A percentile compares a stretch with the other conserved stretches of the same genome.
Evolutionary conservation across 345 rosid genomes (phyloP).

Genomic region (Murraya paniculata): DNA sequence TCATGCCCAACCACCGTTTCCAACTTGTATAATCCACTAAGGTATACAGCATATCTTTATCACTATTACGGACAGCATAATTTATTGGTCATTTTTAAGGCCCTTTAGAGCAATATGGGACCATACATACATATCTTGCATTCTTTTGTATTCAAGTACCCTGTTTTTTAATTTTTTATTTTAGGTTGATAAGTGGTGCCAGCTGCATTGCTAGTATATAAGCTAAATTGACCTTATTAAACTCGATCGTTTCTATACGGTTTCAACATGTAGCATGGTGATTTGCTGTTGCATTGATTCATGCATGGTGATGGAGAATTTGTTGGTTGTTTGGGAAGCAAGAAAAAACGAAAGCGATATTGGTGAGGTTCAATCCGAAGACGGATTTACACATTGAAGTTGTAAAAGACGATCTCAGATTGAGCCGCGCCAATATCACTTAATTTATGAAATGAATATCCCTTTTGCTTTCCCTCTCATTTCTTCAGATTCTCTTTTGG

Average conservation of each 20-base stretch:
- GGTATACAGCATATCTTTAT: conserved; percentile 15
- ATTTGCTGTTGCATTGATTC: conserved; percentile 14
- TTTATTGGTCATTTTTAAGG: conserved; percentile 15
- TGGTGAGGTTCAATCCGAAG: conserved; percentile 98
- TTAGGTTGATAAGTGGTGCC: conserved; percentile 22
- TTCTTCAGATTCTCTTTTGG: not conserved
- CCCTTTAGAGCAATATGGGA: conserved; percentile 21
- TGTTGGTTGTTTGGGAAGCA: conserved; percentile 22
- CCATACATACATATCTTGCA: conserved; percentile 15
- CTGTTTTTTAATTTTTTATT: not conserved
- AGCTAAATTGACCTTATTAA: conserved; percentile 2
- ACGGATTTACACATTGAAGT: conserved; percentile 49
- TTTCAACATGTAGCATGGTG: not conserved
- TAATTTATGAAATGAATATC: not conserved
- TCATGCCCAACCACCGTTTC: conserved; percentile 28
- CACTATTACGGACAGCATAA: conserved; percentile 17
- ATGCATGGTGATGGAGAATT: not conserved
- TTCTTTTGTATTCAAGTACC: conserved; percentile 22
- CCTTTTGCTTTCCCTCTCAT: conserved; percentile 18
- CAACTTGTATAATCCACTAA: conserved; percentile 30
- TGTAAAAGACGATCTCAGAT: conserved; percentile 82
- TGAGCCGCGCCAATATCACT: conserved; percentile 99
- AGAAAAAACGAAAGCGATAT: conserved; percentile 69
- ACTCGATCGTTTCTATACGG: not conserved
- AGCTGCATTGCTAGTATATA: conserved; percentile 6